Evolutionary conservation across 495 filamentous ascomycete species (phyloP).

Genomic region (Emericellopsis terricola): DNA sequence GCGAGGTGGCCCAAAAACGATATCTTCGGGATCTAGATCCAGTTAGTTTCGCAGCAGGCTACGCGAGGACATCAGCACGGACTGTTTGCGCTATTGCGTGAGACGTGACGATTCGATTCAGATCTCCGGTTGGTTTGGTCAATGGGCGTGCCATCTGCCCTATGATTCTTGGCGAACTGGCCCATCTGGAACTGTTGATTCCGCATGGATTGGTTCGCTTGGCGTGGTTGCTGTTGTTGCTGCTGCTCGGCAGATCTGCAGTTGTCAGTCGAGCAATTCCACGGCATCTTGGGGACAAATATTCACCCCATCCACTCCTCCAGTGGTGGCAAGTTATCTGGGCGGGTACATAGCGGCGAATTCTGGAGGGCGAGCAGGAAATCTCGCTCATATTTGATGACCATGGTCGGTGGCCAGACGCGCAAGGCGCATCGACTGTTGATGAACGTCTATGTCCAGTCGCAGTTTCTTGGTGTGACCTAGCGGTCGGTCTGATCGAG

Average conservation of each 20-base stretch:
- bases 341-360: slow-evolving; percentile 76
- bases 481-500: too few species aligned
- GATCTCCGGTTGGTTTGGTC: slow-evolving; percentile 38
- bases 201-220: too few species aligned
- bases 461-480: too few species aligned
- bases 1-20: slow-evolving; percentile 77
- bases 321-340: slow-evolving; percentile 59
- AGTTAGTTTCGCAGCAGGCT: slow-evolving; percentile 2
- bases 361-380: slow-evolving; percentile 59
- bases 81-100: slow-evolving; percentile 32
- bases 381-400: slow-evolving; percentile 54
- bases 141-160: too few species aligned
- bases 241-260: too few species aligned
- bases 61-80: slow-evolving; percentile 3
- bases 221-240: too few species aligned
- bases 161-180: too few species aligned
- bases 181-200: too few species aligned
- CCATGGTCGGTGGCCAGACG: too few species aligned
- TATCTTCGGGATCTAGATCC: slow-evolving; percentile 64
- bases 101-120: slow-evolving; percentile 40
- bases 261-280: too few species aligned
- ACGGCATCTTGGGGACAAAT: too few species aligned
- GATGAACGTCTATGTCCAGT: neutral
- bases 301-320: slow-evolving; percentile 98
- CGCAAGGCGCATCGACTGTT: neutral